These are phyloP conservation scores for Cladosporium sp. DNA, from an alignment of 2,329 filamentous ascomycete species.

Conservation along the genomic window DNA sequence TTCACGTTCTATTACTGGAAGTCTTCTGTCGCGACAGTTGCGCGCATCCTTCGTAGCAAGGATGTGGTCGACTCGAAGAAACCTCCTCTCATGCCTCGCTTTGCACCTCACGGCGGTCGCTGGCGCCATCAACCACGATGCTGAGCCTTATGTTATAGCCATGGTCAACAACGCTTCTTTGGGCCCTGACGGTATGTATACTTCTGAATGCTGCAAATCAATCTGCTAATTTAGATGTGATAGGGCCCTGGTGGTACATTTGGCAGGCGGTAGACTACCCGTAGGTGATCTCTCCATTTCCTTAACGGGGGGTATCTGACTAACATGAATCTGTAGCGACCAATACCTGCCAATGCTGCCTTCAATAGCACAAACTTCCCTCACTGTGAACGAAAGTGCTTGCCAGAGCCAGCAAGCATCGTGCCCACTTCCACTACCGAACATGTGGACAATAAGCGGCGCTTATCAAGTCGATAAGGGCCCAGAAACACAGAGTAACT, in stretches of 20 bases:
- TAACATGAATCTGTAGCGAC: neutral
- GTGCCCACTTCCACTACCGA: constrained; percentile 22
- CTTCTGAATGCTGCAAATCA: neutral
- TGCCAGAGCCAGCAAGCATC: constrained; percentile 21
- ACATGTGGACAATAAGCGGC: constrained; percentile 16
- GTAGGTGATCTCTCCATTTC: neutral
- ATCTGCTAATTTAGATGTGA: neutral
- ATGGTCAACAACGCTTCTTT: constrained; percentile 21
- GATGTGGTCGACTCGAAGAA: neutral
- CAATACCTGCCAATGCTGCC: constrained; percentile 19
- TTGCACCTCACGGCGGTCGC: neutral
- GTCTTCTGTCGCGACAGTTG: neutral
- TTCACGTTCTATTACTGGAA: neutral
- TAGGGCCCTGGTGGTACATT: constrained; percentile 26
- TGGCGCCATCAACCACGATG: constrained; percentile 16
- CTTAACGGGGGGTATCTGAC: neutral
- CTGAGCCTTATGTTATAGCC: constrained; percentile 11
- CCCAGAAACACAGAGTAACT: constrained; percentile 8
- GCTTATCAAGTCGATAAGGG: constrained; percentile 14
- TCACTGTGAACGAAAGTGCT: constrained; percentile 22
- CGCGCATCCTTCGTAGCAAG: neutral
- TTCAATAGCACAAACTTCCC: constrained; percentile 21
- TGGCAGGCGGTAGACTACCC: constrained; percentile 21
- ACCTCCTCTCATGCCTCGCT: neutral
- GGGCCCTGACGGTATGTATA: constrained; percentile 22